A percentile compares a stretch with the other conserved stretches of the same genome.
Conservation (phyloP, 176 grass and related monocot species). For the Phoenix roebelenii region DNA sequence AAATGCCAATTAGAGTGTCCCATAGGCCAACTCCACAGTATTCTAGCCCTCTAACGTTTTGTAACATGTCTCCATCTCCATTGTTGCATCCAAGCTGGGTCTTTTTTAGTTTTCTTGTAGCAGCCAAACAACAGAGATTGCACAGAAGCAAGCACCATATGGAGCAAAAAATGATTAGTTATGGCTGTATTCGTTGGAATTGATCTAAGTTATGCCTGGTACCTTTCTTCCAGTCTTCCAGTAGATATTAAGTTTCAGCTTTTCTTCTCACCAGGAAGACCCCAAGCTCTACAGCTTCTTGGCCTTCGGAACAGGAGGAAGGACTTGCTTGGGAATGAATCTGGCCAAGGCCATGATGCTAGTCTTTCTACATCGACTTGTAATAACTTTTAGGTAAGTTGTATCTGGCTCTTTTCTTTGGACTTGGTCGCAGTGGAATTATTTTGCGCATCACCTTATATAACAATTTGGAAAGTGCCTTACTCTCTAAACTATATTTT, state of each 20-base stretch:
- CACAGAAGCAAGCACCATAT: too few relatives aligned
- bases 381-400: conserved; percentile 57
- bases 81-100: not conserved
- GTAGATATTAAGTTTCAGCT: too few relatives aligned
- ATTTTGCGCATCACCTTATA: not conserved
- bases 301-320: conserved; percentile 68
- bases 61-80: not conserved
- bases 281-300: conserved; percentile 52
- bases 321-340: conserved; percentile 84
- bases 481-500: too few relatives aligned
- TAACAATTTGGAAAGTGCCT: too few relatives aligned
- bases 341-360: conserved; percentile 90
- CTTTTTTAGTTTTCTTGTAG: not conserved
- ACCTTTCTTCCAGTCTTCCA: too few relatives aligned
- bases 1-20: too few relatives aligned
- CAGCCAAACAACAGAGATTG: not conserved
- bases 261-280: conserved; percentile 32
- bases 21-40: too few relatives aligned
- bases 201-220: too few relatives aligned
- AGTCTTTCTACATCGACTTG: conserved; percentile 65
- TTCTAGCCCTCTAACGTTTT: too few relatives aligned
- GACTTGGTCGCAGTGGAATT: not conserved
- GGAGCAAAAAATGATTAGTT: too few relatives aligned
- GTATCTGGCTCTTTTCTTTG: not conserved
- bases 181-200: too few relatives aligned